Percentiles rank a stretch among this genome's conserved stretches.
Conservation (phyloP, 352 stramenopile genomes). For the Globisporangium lucens region DNA sequence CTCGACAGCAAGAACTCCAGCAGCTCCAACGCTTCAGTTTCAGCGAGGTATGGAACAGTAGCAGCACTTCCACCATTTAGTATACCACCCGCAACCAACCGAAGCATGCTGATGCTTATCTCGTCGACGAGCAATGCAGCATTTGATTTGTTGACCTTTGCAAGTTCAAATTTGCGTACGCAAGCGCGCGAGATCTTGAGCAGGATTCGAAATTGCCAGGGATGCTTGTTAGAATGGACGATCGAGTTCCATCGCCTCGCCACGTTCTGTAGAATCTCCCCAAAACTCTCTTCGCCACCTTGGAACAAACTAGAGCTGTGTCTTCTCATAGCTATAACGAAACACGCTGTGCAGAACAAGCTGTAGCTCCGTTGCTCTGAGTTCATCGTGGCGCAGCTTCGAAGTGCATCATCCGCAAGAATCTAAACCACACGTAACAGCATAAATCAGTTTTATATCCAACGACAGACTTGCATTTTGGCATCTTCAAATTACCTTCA, state of each 20-base stretch:
- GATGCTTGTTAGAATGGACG: neutral
- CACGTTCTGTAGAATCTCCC: slow-evolving; percentile 8
- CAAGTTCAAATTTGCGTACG: slow-evolving; percentile 8
- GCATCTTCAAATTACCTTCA: slow-evolving; percentile 33
- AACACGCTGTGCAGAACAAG: slow-evolving; percentile 44
- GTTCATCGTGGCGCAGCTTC: slow-evolving; percentile 15
- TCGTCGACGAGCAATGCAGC: slow-evolving; percentile 8
- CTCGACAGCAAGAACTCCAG: slow-evolving; percentile 9
- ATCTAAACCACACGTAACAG: slow-evolving; percentile 15
- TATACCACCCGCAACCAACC: neutral
- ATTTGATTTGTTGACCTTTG: neutral
- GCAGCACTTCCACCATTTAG: neutral
- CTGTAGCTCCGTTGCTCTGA: slow-evolving; percentile 25
- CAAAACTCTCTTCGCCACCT: neutral
- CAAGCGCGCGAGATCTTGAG: slow-evolving; percentile 19
- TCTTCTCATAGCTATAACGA: slow-evolving; percentile 29
- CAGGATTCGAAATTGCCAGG: slow-evolving; percentile 14
- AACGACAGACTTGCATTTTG: neutral
- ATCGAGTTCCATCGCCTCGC: slow-evolving; percentile 2
- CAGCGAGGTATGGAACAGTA: neutral
- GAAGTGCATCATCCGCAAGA: slow-evolving; percentile 25
- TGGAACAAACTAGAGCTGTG: neutral
- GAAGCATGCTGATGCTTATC: slow-evolving; percentile 12
- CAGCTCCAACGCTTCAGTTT: slow-evolving; percentile 12
- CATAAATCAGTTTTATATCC: neutral